Conservation (phyloP, 305 asterid genomes). For the Plantago coronopus region DNA sequence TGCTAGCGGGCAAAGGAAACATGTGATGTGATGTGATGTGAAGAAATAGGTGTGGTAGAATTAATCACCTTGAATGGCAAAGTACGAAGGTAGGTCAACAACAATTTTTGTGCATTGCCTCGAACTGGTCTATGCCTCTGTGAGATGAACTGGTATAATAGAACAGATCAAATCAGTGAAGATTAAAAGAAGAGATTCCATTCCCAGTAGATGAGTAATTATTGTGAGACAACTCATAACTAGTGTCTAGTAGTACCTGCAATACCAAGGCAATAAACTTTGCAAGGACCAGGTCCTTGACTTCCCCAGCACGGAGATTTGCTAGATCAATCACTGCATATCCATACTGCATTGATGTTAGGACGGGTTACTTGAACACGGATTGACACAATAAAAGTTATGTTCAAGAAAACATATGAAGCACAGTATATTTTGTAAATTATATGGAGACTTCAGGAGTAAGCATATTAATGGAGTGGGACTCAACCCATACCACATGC, state of each 20-base stretch:
- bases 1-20: not conserved
- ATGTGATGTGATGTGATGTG: too few species aligned
- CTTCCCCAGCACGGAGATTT: slow-evolving; percentile 38
- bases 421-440: too few species aligned
- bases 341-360: slow-evolving; percentile 56
- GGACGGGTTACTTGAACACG: slow-evolving; percentile 18
- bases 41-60: too few species aligned
- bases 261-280: slow-evolving; percentile 57
- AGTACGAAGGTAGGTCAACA: slow-evolving; percentile 56
- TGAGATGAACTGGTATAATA: slow-evolving; percentile 63
- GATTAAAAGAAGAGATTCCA: slow-evolving; percentile 12
- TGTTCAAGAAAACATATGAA: not conserved
- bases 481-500: too few species aligned
- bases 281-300: slow-evolving; percentile 51
- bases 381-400: not conserved
- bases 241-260: slow-evolving; percentile 54
- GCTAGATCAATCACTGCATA: slow-evolving; percentile 63
- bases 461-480: too few species aligned
- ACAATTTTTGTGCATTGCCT: slow-evolving; percentile 72
- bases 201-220: slow-evolving; percentile 13
- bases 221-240: slow-evolving; percentile 3
- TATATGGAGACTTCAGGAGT: too few species aligned
- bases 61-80: slow-evolving; percentile 74
- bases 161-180: slow-evolving; percentile 20
- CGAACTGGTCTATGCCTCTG: slow-evolving; percentile 77